Base-by-base conservation (phyloP, 2,329 filamentous ascomycete genomes). In the Alternaria arborescens region DNA sequence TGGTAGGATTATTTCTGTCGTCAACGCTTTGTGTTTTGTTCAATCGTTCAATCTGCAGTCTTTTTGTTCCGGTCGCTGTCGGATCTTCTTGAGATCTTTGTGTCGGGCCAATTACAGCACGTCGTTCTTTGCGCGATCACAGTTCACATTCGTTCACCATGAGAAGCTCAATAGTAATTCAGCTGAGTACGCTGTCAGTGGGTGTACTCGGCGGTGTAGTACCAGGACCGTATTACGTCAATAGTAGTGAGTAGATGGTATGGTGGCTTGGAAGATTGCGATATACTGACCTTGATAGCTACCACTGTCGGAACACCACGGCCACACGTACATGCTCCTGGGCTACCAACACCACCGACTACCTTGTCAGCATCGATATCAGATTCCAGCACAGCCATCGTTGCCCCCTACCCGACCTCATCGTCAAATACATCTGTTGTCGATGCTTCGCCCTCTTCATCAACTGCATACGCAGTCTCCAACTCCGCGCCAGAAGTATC, bases 111-210 rank as follows among this genome's bases (percentile, higher is more conserved):
- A 64, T 67, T 61, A 56, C 48, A 65, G 60, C 60, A 55, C 52
- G 44, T 55, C 51, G 48, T 52, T 42, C 44, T 42, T 57, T 46
- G 22, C 36, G 44, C 43, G 22, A 56, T 40, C 44, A 52, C 14
- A 60, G 58, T 56, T 36, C 26, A 42, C 18, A 41, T 46, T 36
- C 48, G 55, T 52, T 53, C 57, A 68, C 12, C 14, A 75, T 75
- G 73, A 53, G 60, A 34, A 47, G 50, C 54, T 55, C 48, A 5
- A 62, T 62, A 10, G n/a, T 71, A 18, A 69, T 66, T 64, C 42
- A 61, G 20, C 48, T 73, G 52, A 48, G 60, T 36, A 62, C 61
- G 28, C 43, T 73, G n/a, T 67, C 70, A 14, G 58, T 52, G 16
- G 43, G 57, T 41, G 68, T 63, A 4, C 20, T 69, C 7, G 67